Base-by-base conservation (phyloP, 805 yeast genomes). In the Metschnikowia dekortorum region DNA sequence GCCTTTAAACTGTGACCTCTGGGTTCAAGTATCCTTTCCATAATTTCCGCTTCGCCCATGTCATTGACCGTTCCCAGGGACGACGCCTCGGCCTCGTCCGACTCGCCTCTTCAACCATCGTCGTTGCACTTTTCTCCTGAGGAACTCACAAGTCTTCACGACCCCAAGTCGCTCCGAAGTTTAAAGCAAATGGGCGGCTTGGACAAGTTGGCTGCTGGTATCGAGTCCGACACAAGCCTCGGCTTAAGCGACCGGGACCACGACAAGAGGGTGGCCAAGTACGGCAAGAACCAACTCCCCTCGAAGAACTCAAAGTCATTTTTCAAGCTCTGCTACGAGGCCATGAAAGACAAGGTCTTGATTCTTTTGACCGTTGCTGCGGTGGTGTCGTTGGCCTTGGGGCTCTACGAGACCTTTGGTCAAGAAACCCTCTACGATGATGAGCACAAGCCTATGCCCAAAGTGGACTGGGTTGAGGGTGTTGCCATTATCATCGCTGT, bases 381-480 rank as follows among this genome's bases (percentile, higher is more conserved):
- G 2, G 71, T 89, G 2, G 81, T 94, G 3, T 90, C 98, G 0
- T 76, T 94, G 46, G 92, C 96, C 0, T 71, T 94, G 45, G 99
- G 99, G 0, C 74, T 94, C 7, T 94, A 94, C 65, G 96, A 94
- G 68, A 84, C 96, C 1, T 86, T 90, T 70, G 96, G 95, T 39
- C 87, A 87, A 56, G 90, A 85, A 0, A 75, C 88, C 0, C 82
- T 81, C 62, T 80, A 79, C 59, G 97, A 92, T 65, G 82, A 79
- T 6, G 88, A 89, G 55, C 96, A 96, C 29, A 75, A 81, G 22
- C 74, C 81, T 18, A 66, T 83, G 49, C 97, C 97, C 14, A 81
- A 83, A 60, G 95, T 94, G 32, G 96, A 92, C 61, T 94, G 98
- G 97, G 96, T 95, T 44, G 99, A 94, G 73, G 99, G 99, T 59